Evolutionary conservation across 768 basidiomycete genomes (phyloP), one percentile per base, ranked within the genome.

Genomic region (Saitozyma sp.): DNA sequence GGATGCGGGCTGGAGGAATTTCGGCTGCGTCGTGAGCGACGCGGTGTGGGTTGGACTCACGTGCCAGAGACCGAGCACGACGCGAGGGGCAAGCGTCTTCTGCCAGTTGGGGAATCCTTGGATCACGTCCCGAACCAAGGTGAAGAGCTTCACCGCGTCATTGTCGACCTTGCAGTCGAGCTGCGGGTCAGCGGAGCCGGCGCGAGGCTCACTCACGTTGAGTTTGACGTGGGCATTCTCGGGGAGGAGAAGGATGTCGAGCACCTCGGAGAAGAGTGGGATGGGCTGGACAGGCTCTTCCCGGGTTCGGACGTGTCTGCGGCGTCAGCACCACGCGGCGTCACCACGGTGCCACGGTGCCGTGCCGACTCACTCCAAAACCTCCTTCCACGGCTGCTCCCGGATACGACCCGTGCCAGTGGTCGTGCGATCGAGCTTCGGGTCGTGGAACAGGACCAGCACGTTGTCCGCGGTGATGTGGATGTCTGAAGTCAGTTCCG

Each of bases 361-460:
- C n/a, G n/a, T n/a, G n/a, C 4, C 17, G 40, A 72, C 73, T 63
- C 61, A 80, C 79, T 79, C 76, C 8, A 80, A 62, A 1, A 69
- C 81, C 50, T 89, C 90, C 76, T 86, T 81, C 89, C 90, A 93
- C 13, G 83, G 79, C 59, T 85, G 85, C 59, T 88, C 86, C 63
- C 85, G 84, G 71, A 93, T 83, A 17, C 90, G 67, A 83, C 81
- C 75, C 85, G 88, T 89, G 62, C 64, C 77, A 75, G 89, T 84
- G n/a, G 91, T 97, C 3, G 92, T 95, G 66, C 94, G 84, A 62
- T 85, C 84, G 57, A 95, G 81, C 29, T 84, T 88, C 86, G 92
- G 90, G 79, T 97, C 95, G 80, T 99, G 95, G 82, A 95, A 97
- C 90, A 97, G 91, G 53, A 97, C 80, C 41, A 98, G 88, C 46